Percentiles rank a stretch among this genome's conserved stretches.
Evolutionary conservation across 345 rosid species (phyloP).

Genomic region (Lepidium aucheri): DNA sequence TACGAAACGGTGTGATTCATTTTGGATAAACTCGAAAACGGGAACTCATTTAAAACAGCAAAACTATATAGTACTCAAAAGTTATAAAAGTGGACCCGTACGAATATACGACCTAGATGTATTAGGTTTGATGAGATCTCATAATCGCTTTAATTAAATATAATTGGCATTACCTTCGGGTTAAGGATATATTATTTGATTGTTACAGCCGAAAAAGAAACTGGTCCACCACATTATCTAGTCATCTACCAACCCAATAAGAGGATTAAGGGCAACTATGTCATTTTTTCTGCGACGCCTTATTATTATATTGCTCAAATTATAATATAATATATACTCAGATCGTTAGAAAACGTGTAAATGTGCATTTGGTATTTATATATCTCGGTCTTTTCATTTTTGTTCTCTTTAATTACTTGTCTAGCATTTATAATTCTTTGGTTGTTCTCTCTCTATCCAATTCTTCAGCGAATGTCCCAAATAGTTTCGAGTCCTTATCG

Average conservation of each 20-base stretch:
- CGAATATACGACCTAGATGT: conserved; percentile 23
- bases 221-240: conserved; percentile 26
- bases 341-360: conserved; percentile 29
- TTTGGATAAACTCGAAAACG: conserved; percentile 24
- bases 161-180: not conserved
- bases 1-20: not conserved
- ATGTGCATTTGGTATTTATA: conserved; percentile 12
- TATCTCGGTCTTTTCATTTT: not conserved
- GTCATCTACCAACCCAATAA: conserved; percentile 25
- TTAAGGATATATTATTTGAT: not conserved
- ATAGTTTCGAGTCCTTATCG: conserved; percentile 14
- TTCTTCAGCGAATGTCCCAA: conserved; percentile 12
- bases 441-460: conserved; percentile 8
- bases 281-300: not conserved
- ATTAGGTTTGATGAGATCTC: conserved; percentile 30
- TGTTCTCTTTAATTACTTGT: not conserved
- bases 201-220: not conserved
- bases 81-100: conserved; percentile 11
- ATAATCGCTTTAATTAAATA: not conserved
- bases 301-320: not conserved
- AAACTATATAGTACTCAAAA: not conserved
- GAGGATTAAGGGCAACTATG: conserved; percentile 21
- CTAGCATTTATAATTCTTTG: conserved; percentile 7
- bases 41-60: not conserved
- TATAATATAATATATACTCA: not conserved